Percentiles rank a stretch among this genome's conserved stretches.
Evolutionary conservation across 495 filamentous ascomycete genomes (phyloP).

Genomic region (Chlorociboria aeruginascens): DNA sequence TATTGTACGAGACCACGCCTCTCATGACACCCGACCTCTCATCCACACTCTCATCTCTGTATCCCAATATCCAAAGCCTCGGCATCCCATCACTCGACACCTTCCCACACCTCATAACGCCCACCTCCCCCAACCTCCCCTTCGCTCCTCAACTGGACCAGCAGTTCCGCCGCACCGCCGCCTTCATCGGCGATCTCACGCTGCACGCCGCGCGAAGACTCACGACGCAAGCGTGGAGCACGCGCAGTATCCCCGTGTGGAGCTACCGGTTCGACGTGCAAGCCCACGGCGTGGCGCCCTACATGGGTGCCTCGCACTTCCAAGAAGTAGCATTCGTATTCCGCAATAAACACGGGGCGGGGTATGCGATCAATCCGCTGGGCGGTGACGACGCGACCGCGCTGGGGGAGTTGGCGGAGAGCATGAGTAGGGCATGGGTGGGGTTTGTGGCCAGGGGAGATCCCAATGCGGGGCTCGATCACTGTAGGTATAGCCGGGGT

Average conservation of each 20-base stretch:
- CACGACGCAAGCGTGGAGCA: slow-evolving; percentile 28
- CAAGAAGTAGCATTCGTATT: slow-evolving; percentile 39
- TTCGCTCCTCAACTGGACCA: slow-evolving; percentile 7
- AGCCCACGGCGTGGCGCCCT: slow-evolving; percentile 15
- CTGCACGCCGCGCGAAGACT: slow-evolving; percentile 27
- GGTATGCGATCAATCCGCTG: slow-evolving; percentile 24
- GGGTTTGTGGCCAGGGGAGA: slow-evolving; percentile 29
- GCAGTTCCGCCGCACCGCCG: slow-evolving; percentile 22
- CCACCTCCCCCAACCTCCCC: not conserved
- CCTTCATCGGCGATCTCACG: slow-evolving; percentile 25
- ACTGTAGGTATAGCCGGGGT: no score
- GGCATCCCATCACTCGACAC: slow-evolving; percentile 17
- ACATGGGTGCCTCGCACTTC: slow-evolving; percentile 31
- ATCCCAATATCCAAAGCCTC: slow-evolving; percentile 22
- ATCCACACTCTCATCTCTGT: slow-evolving; percentile 16
- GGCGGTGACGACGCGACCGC: slow-evolving; percentile 22
- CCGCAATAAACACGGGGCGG: slow-evolving; percentile 28
- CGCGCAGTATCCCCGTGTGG: slow-evolving; percentile 23
- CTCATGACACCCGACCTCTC: slow-evolving; percentile 19
- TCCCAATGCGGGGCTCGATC: slow-evolving; percentile 21
- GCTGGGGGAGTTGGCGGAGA: slow-evolving; percentile 22
- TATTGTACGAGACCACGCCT: slow-evolving; percentile 17
- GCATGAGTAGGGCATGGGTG: slow-evolving; percentile 34
- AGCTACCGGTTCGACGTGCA: slow-evolving; percentile 34
- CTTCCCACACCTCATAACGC: slow-evolving; percentile 14